A percentile compares a stretch with the other conserved stretches of the same genome.
Evolutionary conservation across 441 rosid species (phyloP).

Genomic region (Lepidium campestre): DNA sequence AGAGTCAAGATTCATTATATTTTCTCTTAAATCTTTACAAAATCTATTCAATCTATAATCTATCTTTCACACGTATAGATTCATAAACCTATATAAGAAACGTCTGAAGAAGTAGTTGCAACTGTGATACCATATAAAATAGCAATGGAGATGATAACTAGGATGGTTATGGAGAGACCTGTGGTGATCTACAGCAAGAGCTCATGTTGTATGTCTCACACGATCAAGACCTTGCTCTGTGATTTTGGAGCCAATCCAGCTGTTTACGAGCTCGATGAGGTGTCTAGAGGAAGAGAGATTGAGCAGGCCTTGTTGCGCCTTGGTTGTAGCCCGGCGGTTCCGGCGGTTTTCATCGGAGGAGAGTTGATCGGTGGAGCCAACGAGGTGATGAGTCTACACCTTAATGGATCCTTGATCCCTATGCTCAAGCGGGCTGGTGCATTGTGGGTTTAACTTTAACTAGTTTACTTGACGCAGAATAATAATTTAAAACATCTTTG

Average conservation of each 20-base stretch:
- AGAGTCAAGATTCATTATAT: not conserved
- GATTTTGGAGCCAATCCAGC: slow-evolving; percentile 73
- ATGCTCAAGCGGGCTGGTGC: slow-evolving; percentile 70
- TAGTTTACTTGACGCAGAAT: slow-evolving; percentile 18
- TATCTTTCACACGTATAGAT: not conserved
- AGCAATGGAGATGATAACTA: slow-evolving; percentile 51
- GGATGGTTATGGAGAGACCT: slow-evolving; percentile 57
- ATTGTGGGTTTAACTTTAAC: slow-evolving; percentile 39
- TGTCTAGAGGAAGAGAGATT: slow-evolving; percentile 52
- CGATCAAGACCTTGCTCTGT: slow-evolving; percentile 49
- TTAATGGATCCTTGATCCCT: slow-evolving; percentile 53
- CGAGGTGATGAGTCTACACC: slow-evolving; percentile 72
- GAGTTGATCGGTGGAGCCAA: slow-evolving; percentile 67
- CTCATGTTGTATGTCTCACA: slow-evolving; percentile 61
- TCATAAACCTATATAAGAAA: not conserved
- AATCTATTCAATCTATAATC: not conserved
- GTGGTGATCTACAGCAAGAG: slow-evolving; percentile 76
- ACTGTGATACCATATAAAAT: not conserved
- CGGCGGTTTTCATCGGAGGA: slow-evolving; percentile 66
- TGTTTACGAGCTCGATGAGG: slow-evolving; percentile 57
- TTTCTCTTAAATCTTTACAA: not conserved
- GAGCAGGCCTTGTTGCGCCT: slow-evolving; percentile 58
- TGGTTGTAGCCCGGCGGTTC: slow-evolving; percentile 53
- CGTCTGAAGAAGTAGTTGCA: not conserved
- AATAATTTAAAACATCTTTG: slow-evolving; percentile 12